Evolutionary conservation across 1,284 basidiomycete genomes (phyloP), one percentile per base, ranked within the genome.

Genomic region (Irpex sp.): DNA sequence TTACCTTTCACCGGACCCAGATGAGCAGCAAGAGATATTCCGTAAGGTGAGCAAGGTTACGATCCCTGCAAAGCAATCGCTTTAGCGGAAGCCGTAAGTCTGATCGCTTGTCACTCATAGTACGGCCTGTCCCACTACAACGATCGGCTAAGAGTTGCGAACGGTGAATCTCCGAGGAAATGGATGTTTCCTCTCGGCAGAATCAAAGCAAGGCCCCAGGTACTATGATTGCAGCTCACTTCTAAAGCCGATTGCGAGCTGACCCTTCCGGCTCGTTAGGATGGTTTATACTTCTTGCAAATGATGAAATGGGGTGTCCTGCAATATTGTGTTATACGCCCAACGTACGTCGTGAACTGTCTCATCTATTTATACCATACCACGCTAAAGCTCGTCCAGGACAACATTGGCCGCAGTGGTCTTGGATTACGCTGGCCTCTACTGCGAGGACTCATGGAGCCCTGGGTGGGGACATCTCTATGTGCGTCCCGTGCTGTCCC

Each of bases 221-320:
- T 84, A 68, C 26, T 74, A 51, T 21, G 70, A 36, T 57, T 26
- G 54, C 54, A 26, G 26, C 3, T 26, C 26, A 21, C 40, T 17
- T 54, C 6, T n/a, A 54, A 54, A 59, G 31, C 38, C 21, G 49
- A 13, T 36, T 7, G 19, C 31, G 4, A 13, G 13, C 37, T 26
- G 6, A 57, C 58, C 62, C 19, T 63, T 62, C 26, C 38, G 58
- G 8, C 6, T 47, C 36, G 44, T n/a, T 37, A 87, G 83, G 85
- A 88, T 69, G 88, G 86, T 0, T 74, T 92, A 15, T 86, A 87
- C 67, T 92, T 92, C 70, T 74, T 93, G 44, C 89, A 91, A 72
- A 73, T 89, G 57, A 90, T 91, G 86, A 93, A 92, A 75, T 90
- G 90, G 85, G 86, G 85, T 17, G 85, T 93, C 8, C 77, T 92